These are phyloP conservation scores for Brassica balearica DNA, from an alignment of 441 rosid species.

Conservation along the genomic window DNA sequence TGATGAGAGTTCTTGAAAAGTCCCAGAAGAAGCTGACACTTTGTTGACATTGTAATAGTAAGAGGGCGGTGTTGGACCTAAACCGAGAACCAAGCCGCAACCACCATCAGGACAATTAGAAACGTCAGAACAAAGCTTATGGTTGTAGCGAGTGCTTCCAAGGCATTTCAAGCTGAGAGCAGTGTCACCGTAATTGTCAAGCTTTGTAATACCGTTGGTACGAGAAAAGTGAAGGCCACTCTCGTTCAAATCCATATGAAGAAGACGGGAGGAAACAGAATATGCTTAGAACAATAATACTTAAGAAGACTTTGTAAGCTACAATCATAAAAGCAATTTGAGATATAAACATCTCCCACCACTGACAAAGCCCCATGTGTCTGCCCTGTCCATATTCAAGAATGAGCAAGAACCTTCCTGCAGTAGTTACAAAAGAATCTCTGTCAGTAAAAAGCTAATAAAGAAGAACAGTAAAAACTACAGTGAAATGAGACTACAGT, in stretches of 20 bases:
- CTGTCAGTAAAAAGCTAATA: slow-evolving; percentile 15
- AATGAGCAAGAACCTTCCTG: slow-evolving; percentile 33
- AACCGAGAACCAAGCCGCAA: slow-evolving; percentile 86
- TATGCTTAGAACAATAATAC: slow-evolving; percentile 37
- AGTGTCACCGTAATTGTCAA: slow-evolving; percentile 70
- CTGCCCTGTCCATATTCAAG: slow-evolving; percentile 79
- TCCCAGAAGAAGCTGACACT: slow-evolving; percentile 46
- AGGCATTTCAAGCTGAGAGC: slow-evolving; percentile 69
- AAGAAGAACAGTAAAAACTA: slow-evolving; percentile 6
- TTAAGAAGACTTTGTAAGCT: slow-evolving; percentile 35
- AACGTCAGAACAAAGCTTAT: slow-evolving; percentile 51
- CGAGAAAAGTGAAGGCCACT: slow-evolving; percentile 49
- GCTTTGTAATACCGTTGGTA: slow-evolving; percentile 47
- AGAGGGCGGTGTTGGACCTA: slow-evolving; percentile 82
- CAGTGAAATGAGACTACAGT: neutral
- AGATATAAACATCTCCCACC: slow-evolving; percentile 59
- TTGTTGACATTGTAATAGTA: slow-evolving; percentile 53
- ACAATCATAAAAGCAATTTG: slow-evolving; percentile 43
- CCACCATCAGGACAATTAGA: slow-evolving; percentile 67
- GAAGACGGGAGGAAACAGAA: slow-evolving; percentile 34
- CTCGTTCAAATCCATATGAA: slow-evolving; percentile 67
- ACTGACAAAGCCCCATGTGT: slow-evolving; percentile 91
- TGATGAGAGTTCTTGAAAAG: slow-evolving; percentile 50
- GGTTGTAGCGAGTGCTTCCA: slow-evolving; percentile 54
- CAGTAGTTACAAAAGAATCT: slow-evolving; percentile 8